phyloP scores from a whole-genome alignment of 2,329 filamentous ascomycete species.

The Aaosphaeria pasadenensis region DNA sequence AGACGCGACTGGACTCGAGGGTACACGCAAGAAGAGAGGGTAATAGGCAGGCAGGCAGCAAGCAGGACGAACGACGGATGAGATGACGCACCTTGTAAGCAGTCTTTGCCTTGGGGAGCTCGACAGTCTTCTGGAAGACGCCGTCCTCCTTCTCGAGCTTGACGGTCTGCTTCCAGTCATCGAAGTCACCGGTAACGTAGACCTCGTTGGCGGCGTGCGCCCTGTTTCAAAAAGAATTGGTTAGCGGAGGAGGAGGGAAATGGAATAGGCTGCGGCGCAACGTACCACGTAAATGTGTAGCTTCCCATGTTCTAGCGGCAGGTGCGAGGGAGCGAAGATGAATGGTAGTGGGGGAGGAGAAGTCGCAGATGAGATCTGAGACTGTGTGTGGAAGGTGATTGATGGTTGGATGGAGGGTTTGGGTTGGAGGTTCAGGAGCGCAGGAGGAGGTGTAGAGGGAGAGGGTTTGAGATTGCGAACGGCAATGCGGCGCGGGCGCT shows the following conservation, averaged over 20 bases:
- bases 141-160: slow-evolving; percentile 72
- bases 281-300: slow-evolving; percentile 70
- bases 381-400: slow-evolving; percentile 10
- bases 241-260: slow-evolving; percentile 12
- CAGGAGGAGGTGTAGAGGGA: slow-evolving; percentile 22
- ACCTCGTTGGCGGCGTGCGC: slow-evolving; percentile 80
- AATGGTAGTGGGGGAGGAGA: background rate
- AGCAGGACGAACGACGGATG: background rate
- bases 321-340: background rate
- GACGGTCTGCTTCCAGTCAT: slow-evolving; percentile 86
- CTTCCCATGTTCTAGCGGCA: slow-evolving; percentile 55
- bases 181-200: slow-evolving; percentile 93
- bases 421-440: slow-evolving; percentile 22
- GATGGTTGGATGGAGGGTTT: slow-evolving; percentile 10
- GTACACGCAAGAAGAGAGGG: background rate
- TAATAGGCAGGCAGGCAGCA: background rate
- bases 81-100: slow-evolving; percentile 79
- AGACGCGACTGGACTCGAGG: background rate
- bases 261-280: slow-evolving; percentile 12
- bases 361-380: slow-evolving; percentile 12
- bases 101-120: slow-evolving; percentile 69
- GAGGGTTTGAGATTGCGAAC: slow-evolving; percentile 16
- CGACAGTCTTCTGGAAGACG: slow-evolving; percentile 77
- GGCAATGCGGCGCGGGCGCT: slow-evolving; percentile 19
- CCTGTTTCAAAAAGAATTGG: slow-evolving; percentile 51